phyloP scores from a whole-genome alignment of 2,329 filamentous ascomycete species.

The Ceratocystis papillata region DNA sequence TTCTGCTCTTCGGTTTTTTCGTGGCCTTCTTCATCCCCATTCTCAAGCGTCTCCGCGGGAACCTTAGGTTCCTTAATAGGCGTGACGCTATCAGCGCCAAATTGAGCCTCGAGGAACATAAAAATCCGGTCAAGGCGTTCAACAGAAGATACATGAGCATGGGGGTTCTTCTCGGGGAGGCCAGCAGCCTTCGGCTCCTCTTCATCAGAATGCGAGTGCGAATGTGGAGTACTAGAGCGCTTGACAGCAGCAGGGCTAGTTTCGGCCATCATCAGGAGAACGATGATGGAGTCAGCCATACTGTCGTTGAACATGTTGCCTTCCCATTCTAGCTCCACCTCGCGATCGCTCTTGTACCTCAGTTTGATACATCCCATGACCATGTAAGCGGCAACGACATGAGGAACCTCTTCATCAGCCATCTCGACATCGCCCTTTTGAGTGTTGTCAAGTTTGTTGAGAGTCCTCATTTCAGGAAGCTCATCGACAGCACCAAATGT shows the following conservation, averaged over 20 bases:
- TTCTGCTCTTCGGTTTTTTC: slow-evolving; percentile 34
- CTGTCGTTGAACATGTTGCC: slow-evolving; percentile 96
- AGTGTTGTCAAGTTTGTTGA: slow-evolving; percentile 30
- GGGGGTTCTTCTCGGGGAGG: slow-evolving; percentile 50
- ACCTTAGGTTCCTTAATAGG: slow-evolving; percentile 60
- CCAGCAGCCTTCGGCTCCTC: slow-evolving; percentile 25
- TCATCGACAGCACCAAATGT: slow-evolving; percentile 82
- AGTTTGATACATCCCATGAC: slow-evolving; percentile 89
- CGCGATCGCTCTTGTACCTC: slow-evolving; percentile 63
- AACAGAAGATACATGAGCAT: slow-evolving; percentile 57
- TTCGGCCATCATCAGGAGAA: slow-evolving; percentile 82
- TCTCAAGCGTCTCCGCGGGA: slow-evolving; percentile 27
- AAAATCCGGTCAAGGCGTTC: slow-evolving; percentile 77
- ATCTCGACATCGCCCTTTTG: slow-evolving; percentile 37
- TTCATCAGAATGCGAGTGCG: slow-evolving; percentile 34
- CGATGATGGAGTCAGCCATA: slow-evolving; percentile 94
- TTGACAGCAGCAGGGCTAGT: slow-evolving; percentile 91
- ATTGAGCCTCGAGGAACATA: slow-evolving; percentile 95
- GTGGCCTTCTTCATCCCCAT: slow-evolving; percentile 27
- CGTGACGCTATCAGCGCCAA: slow-evolving; percentile 69
- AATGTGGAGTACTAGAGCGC: slow-evolving; percentile 38
- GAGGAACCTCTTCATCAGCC: slow-evolving; percentile 53
- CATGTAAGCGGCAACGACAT: slow-evolving; percentile 47
- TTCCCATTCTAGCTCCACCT: slow-evolving; percentile 91
- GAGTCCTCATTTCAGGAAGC: slow-evolving; percentile 44